Evolutionary conservation across 2,329 filamentous ascomycete species (phyloP).

Genomic region (Pestalotiopsis sp.): DNA sequence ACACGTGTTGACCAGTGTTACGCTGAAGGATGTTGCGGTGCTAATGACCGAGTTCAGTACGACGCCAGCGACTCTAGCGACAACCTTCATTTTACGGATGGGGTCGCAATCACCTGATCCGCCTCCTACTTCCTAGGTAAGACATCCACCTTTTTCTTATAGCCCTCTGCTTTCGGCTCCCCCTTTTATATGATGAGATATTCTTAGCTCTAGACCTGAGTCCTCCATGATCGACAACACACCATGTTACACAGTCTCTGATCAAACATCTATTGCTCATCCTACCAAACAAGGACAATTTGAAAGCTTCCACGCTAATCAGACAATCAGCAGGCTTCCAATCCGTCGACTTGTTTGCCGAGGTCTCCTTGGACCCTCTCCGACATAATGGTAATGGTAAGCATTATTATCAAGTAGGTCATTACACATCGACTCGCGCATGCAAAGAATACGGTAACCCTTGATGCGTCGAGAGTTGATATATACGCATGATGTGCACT

Average conservation of each 20-base stretch:
- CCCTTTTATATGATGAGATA: slow-evolving; percentile 13
- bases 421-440: neutral
- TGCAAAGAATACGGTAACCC: neutral
- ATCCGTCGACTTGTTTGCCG: neutral
- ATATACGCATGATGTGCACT: neutral
- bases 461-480: neutral
- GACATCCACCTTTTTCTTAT: neutral
- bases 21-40: neutral
- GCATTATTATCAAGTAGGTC: neutral
- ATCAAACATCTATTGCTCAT: neutral
- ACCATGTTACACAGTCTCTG: slow-evolving; percentile 19
- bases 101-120: neutral
- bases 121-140: neutral
- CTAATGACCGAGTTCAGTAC: neutral
- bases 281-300: neutral
- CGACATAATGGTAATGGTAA: neutral
- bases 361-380: neutral
- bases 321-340: neutral
- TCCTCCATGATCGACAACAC: slow-evolving; percentile 15
- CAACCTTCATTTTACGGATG: neutral
- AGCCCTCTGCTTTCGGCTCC: neutral
- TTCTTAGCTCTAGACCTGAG: slow-evolving; percentile 18
- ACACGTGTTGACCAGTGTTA: neutral
- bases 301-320: neutral
- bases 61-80: neutral